Conservation (phyloP, 352 stramenopile genomes). For the Globisporangium parvum region DNA sequence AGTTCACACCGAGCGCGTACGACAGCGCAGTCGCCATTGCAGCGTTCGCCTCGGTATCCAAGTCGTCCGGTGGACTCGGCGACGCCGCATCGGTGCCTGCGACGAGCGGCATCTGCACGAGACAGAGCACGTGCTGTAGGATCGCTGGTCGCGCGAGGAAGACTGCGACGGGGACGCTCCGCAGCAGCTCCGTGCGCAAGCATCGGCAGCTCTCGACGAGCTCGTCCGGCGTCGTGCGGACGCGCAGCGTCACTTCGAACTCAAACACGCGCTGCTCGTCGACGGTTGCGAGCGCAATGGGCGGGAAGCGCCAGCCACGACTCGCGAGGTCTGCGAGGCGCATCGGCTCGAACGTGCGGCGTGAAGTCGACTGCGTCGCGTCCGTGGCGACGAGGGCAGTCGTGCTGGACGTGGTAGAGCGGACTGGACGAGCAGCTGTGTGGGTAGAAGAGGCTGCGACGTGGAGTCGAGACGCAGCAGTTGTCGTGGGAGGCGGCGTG, state of each 20-base stretch:
- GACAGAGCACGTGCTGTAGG: conserved; percentile 53
- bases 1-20: conserved; percentile 51
- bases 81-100: conserved; percentile 5
- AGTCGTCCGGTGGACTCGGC: not conserved
- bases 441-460: not conserved
- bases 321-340: conserved; percentile 2
- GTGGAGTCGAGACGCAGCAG: not conserved
- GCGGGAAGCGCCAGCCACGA: conserved; percentile 52
- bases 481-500: not conserved
- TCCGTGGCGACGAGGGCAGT: conserved; percentile 6
- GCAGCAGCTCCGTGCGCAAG: conserved; percentile 49
- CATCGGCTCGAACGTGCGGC: conserved; percentile 1
- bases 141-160: conserved; percentile 62
- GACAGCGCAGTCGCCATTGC: conserved; percentile 19
- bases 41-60: not conserved
- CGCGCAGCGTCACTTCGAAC: conserved; percentile 66
- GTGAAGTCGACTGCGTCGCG: not conserved
- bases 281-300: conserved; percentile 35
- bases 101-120: conserved; percentile 60
- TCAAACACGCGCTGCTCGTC: conserved; percentile 78
- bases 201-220: conserved; percentile 41
- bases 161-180: conserved; percentile 60
- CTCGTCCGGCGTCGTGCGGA: conserved; percentile 39
- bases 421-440: not conserved
- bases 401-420: not conserved